phyloP scores from a whole-genome alignment of 108 stramenopile genomes.

The Cafeteria roenbergensis region DNA sequence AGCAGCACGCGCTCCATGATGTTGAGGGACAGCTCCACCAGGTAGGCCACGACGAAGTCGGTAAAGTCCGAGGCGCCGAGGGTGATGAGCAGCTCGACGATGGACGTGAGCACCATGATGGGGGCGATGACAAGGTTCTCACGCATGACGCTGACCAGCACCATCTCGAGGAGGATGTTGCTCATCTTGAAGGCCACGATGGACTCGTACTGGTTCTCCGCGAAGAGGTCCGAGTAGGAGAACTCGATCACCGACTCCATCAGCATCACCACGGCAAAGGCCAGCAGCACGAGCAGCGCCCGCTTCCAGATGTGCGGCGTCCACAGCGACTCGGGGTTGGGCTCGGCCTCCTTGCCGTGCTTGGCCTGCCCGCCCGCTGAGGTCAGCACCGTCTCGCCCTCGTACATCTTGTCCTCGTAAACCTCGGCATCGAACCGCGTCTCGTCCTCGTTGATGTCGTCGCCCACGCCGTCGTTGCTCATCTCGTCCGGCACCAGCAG shows the following conservation, averaged over 20 bases:
- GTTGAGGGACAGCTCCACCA: constrained; percentile 44
- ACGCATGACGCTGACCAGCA: constrained; percentile 37
- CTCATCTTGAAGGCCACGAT: constrained; percentile 52
- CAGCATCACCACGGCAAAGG: not conserved
- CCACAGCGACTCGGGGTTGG: constrained; percentile 12
- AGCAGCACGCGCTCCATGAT: constrained; percentile 54
- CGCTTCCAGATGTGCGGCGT: constrained; percentile 52
- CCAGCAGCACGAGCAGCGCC: constrained; percentile 44
- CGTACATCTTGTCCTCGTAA: not conserved
- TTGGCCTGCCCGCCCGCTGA: not conserved
- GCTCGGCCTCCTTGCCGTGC: not conserved
- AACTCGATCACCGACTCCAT: constrained; percentile 44
- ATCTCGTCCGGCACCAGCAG: constrained; percentile 35
- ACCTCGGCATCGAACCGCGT: not conserved
- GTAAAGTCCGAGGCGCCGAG: constrained; percentile 60
- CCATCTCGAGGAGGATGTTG: constrained; percentile 46
- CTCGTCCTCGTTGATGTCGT: not conserved
- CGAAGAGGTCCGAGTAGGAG: constrained; percentile 52
- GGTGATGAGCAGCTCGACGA: constrained; percentile 53
- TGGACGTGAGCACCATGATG: constrained; percentile 46
- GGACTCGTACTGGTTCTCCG: constrained; percentile 44
- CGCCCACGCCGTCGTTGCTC: not conserved
- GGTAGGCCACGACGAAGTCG: constrained; percentile 55
- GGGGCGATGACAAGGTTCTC: constrained; percentile 54
- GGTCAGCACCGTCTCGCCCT: not conserved